Evolutionary conservation across 257 asterid species (phyloP).

Genomic region (Solanum chiquidenum): DNA sequence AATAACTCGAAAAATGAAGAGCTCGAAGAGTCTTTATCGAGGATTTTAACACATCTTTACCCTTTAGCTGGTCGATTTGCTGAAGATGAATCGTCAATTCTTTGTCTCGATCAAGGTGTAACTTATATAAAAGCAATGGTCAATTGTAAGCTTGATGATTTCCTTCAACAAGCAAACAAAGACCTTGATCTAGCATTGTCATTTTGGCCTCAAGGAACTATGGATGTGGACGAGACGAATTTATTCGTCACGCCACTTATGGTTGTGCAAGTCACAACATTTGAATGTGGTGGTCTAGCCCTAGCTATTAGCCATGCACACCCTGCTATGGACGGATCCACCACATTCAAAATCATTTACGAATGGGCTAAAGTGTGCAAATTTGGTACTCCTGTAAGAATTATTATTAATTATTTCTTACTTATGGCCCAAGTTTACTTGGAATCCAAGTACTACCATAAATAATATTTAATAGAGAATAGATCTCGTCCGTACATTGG

Average conservation of each 20-base stretch:
- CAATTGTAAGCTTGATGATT: not conserved
- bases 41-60: constrained; percentile 16
- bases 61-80: constrained; percentile 31
- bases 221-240: not conserved
- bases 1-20: not conserved
- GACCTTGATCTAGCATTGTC: not conserved
- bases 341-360: not conserved
- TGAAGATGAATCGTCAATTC: not conserved
- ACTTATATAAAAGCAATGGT: constrained; percentile 15
- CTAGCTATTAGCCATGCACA: not conserved
- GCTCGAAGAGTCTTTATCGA: constrained; percentile 18
- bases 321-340: not conserved
- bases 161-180: not conserved
- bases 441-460: too few species aligned
- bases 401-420: too few species aligned
- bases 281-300: constrained; percentile 8
- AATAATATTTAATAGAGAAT: too few species aligned
- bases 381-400: not conserved
- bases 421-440: too few species aligned
- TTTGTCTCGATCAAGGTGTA: constrained; percentile 28
- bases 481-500: too few species aligned
- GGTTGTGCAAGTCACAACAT: not conserved
- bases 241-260: not conserved
- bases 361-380: constrained; percentile 1
- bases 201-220: not conserved